Base-by-base conservation (phyloP, 345 rosid species). In the Eucalyptus regnans region DNA sequence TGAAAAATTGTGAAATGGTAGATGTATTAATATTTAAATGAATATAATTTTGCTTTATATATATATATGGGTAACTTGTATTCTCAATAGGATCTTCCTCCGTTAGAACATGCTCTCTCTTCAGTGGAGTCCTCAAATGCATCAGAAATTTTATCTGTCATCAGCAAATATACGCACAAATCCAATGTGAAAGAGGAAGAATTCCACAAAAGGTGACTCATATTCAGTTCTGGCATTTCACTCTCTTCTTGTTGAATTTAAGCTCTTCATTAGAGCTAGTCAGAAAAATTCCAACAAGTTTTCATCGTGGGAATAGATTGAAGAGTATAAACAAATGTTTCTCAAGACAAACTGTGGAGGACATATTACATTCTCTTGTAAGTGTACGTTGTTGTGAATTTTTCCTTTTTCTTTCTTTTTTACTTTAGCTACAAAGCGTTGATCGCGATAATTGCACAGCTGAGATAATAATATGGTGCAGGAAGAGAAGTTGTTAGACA, bases 301-400 rank as follows among this genome's bases (percentile, higher is more conserved):
- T 60, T 17, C 15, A 20, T n/a, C 12, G 14, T 12, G 18, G n/a
- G 25, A 62, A 31, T 31, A 86, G 90, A 49, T n/a, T 89, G 90
- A 71, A 89, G 60, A 33, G 46, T 4, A 90, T 90, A 41, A 88
- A 90, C 86, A 71, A n/a, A 29, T 88, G 91, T 79, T 90, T 88
- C 80, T 90, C 91, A 48, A 79, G 85, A 44, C 87, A 58, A 23
- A 88, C 89, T n/a, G 88, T 71, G 41, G 91, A 90, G 51, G 90
- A 52, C 49, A 90, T 90, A 66, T 81, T 90, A n/a, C 49, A 58
- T 48, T 76, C 86, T 49, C 86, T 90, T 27, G 90, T 88, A 58
- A 90, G 62, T 76, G 9, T 0, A 11, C 7, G 43, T 64, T 12
- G 37, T 22, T 37, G 44, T 33, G 43, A 43, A 9, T 41, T 81